Evolutionary conservation across 306 rosid genomes (phyloP).

Genomic region (Ochetophila trinervis): DNA sequence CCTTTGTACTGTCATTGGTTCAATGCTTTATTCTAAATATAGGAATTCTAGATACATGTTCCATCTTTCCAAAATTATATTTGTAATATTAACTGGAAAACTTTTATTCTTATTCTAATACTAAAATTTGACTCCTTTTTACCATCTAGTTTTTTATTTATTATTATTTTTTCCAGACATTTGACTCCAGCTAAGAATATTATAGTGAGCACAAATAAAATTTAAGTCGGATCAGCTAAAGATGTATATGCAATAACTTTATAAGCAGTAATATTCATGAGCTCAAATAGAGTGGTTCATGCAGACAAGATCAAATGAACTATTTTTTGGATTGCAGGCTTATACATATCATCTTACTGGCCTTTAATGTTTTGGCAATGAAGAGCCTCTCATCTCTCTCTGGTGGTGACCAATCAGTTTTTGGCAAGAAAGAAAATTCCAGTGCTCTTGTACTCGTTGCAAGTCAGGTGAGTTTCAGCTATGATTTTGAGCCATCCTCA

Average conservation of each 20-base stretch:
- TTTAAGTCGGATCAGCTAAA: not conserved
- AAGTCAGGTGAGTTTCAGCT: constrained; percentile 57
- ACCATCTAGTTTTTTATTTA: not conserved
- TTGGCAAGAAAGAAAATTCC: constrained; percentile 59
- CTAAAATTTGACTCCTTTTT: not conserved
- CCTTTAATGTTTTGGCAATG: constrained; percentile 51
- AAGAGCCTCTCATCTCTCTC: constrained; percentile 48
- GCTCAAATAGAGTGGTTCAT: not conserved
- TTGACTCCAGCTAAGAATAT: not conserved
- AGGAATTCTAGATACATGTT: not conserved
- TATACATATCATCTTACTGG: constrained; percentile 63
- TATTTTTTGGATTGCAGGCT: constrained; percentile 52
- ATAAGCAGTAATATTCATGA: not conserved
- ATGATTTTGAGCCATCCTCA: not conserved
- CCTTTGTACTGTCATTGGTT: not conserved
- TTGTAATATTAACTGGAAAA: not conserved
- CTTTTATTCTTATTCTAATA: no score
- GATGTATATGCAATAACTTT: no score
- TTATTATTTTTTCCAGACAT: not conserved
- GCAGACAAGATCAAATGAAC: constrained; percentile 12
- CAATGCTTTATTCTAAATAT: constrained; percentile 17
- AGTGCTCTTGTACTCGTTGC: constrained; percentile 66
- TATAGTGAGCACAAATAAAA: no score
- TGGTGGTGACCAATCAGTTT: constrained; percentile 60
- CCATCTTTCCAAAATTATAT: not conserved